Conservation (phyloP, 192 early-diverging fungal species). For the Podila epigama region DNA sequence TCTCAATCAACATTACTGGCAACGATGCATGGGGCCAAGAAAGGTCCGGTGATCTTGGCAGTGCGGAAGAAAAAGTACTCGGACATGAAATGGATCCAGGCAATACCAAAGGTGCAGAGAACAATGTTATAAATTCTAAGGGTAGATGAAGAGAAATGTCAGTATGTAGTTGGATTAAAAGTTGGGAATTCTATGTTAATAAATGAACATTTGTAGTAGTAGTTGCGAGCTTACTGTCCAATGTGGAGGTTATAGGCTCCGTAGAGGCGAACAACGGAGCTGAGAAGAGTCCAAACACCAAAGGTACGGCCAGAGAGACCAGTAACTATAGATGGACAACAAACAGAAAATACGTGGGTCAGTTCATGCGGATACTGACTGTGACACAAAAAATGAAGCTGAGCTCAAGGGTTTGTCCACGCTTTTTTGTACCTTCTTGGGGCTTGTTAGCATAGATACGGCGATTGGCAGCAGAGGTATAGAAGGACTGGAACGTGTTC, state of each 20-base stretch:
- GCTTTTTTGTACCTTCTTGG: slow-evolving; percentile 62
- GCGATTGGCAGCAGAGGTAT: slow-evolving; percentile 76
- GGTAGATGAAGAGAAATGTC: slow-evolving; percentile 21
- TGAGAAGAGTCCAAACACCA: slow-evolving; percentile 89
- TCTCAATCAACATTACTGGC: slow-evolving; percentile 54
- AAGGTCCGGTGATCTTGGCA: slow-evolving; percentile 67
- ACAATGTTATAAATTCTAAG: slow-evolving; percentile 62
- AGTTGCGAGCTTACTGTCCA: slow-evolving; percentile 57
- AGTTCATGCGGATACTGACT: too few relatives aligned
- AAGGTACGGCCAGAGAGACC: slow-evolving; percentile 82
- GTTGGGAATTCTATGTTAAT: not conserved
- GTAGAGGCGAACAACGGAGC: slow-evolving; percentile 83
- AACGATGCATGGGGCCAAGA: slow-evolving; percentile 70
- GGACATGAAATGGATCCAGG: slow-evolving; percentile 70
- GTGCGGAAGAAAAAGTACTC: slow-evolving; percentile 72
- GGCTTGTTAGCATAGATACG: slow-evolving; percentile 76
- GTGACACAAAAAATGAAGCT: slow-evolving; percentile 11
- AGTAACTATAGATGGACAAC: too few relatives aligned
- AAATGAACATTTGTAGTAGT: not conserved
- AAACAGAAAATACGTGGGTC: too few relatives aligned
- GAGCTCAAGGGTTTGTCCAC: not conserved
- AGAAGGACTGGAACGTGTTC: slow-evolving; percentile 87
- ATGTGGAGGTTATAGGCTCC: slow-evolving; percentile 85
- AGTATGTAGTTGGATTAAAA: not conserved
- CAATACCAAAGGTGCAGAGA: slow-evolving; percentile 77